Percentiles rank a stretch among this genome's conserved stretches.
Conservation (phyloP, 129 eudicot genomes). For the Flaveria bidentis region DNA sequence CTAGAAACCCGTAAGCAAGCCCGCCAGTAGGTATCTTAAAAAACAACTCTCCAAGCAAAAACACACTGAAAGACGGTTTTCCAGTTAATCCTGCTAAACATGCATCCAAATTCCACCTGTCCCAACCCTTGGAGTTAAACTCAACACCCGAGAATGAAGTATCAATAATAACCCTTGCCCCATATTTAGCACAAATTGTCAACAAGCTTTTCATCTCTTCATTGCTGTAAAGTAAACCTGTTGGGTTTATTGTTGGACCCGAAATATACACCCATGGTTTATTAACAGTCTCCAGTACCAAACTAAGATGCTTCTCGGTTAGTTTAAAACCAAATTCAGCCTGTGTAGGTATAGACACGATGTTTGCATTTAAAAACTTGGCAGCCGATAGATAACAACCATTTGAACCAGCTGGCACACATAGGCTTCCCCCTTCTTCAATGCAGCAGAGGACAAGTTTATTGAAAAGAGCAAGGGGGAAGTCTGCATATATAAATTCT, state of each 20-base stretch:
- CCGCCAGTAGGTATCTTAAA: slow-evolving; percentile 86
- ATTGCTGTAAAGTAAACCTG: slow-evolving; percentile 78
- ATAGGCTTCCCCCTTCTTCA: slow-evolving; percentile 83
- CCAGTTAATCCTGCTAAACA: slow-evolving; percentile 45
- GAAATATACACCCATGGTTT: slow-evolving; percentile 93
- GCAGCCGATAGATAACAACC: slow-evolving; percentile 84
- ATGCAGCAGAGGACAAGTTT: slow-evolving; percentile 86
- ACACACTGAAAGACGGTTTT: slow-evolving; percentile 55
- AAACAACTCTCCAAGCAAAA: slow-evolving; percentile 83
- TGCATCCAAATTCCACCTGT: slow-evolving; percentile 66
- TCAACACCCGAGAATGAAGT: slow-evolving; percentile 84
- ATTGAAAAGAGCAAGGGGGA: slow-evolving; percentile 70
- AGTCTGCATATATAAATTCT: slow-evolving; percentile 72
- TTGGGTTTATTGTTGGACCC: slow-evolving; percentile 90
- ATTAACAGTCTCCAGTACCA: slow-evolving; percentile 41
- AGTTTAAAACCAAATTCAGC: slow-evolving; percentile 68
- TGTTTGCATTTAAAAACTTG: slow-evolving; percentile 63
- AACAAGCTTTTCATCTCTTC: slow-evolving; percentile 67
- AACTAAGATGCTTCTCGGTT: slow-evolving; percentile 52
- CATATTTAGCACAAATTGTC: slow-evolving; percentile 66
- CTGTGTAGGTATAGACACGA: slow-evolving; percentile 51
- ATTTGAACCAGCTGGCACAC: slow-evolving; percentile 81
- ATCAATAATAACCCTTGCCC: slow-evolving; percentile 81
- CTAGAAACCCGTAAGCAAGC: slow-evolving; percentile 70
- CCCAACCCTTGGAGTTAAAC: slow-evolving; percentile 46